Percentiles rank a stretch among this genome's conserved stretches.
These are phyloP conservation scores for Didymella keratinophila DNA, from an alignment of 2,329 filamentous ascomycete genomes.

Conservation along the genomic window DNA sequence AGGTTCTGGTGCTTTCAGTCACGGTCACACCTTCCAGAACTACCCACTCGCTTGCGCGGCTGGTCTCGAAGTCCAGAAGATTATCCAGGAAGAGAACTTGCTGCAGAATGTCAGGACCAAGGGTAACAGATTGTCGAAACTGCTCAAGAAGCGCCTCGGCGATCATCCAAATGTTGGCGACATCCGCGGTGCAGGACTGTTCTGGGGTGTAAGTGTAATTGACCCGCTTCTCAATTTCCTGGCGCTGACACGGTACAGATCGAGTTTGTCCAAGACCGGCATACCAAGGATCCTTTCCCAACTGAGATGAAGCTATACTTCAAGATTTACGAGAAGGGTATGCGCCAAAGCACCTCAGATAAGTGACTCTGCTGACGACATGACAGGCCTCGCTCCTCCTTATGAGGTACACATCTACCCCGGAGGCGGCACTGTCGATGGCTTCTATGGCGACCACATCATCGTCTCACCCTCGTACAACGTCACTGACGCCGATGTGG, in stretches of 20 bases:
- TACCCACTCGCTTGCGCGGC: constrained; percentile 67
- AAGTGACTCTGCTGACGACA: constrained; percentile 9
- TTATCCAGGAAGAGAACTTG: constrained; percentile 65
- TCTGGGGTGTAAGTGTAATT: constrained; percentile 61
- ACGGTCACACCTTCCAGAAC: constrained; percentile 71
- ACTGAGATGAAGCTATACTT: constrained; percentile 56
- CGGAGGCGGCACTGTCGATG: constrained; percentile 67
- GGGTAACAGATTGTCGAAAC: constrained; percentile 59
- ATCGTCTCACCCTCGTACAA: constrained; percentile 75
- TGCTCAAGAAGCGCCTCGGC: constrained; percentile 56
- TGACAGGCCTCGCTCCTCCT: constrained; percentile 50
- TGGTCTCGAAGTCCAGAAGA: constrained; percentile 68
- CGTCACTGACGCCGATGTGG: constrained; percentile 64
- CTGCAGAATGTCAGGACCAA: constrained; percentile 65
- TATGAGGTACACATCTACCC: constrained; percentile 69
- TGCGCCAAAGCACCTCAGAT: not conserved
- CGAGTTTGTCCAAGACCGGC: constrained; percentile 66
- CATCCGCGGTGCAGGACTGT: constrained; percentile 67
- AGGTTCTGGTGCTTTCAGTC: constrained; percentile 59
- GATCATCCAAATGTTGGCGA: constrained; percentile 64
- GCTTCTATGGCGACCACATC: constrained; percentile 70
- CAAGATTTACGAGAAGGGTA: constrained; percentile 61
- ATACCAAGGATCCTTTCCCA: constrained; percentile 63
- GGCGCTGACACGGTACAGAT: constrained; percentile 50
- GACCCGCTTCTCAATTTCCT: too few species aligned